Percentiles rank a stretch among this genome's conserved stretches.
phyloP scores from a whole-genome alignment of 371 early-diverging fungal species.

The Mortierella sp. region DNA sequence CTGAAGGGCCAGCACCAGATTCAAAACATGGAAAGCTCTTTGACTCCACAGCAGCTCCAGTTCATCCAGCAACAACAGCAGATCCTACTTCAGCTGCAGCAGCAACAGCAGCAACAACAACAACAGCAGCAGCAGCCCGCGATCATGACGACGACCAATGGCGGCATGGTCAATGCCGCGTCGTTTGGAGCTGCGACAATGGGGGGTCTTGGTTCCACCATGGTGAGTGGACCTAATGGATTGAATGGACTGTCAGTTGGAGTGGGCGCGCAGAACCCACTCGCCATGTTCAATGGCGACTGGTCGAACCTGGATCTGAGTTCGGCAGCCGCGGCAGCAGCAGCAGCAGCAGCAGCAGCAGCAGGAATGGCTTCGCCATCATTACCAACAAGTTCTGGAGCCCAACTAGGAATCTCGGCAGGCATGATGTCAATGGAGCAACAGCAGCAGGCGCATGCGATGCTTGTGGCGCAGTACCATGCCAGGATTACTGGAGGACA shows the following conservation, averaged over 20 bases:
- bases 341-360: no score
- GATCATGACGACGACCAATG: conserved; percentile 53
- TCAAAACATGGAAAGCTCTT: conserved; percentile 45
- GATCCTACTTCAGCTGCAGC: conserved; percentile 38
- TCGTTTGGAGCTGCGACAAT: conserved; percentile 27
- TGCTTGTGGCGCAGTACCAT: conserved; percentile 48
- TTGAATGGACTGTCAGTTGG: conserved; percentile 36
- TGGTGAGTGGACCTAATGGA: conserved; percentile 16
- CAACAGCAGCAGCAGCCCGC: conserved; percentile 29
- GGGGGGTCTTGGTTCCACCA: conserved; percentile 19
- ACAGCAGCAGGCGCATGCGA: conserved; percentile 53
- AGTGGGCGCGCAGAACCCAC: conserved; percentile 48
- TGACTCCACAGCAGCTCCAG: conserved; percentile 45
- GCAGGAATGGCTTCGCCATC: conserved; percentile 34
- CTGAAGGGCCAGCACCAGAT: conserved; percentile 51
- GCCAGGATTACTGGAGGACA: conserved; percentile 47
- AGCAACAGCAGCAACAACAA: conserved; percentile 25
- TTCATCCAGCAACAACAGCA: conserved; percentile 46
- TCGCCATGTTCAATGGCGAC: conserved; percentile 54
- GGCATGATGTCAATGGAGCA: conserved; percentile 54
- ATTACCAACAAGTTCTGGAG: conserved; percentile 24
- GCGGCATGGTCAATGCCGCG: conserved; percentile 47
- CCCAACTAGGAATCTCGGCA: conserved; percentile 47
- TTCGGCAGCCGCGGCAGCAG: conserved; percentile 43
- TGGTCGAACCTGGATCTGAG: conserved; percentile 53